Conservation (phyloP, 1,284 basidiomycete species). For the Mycena sp. region DNA sequence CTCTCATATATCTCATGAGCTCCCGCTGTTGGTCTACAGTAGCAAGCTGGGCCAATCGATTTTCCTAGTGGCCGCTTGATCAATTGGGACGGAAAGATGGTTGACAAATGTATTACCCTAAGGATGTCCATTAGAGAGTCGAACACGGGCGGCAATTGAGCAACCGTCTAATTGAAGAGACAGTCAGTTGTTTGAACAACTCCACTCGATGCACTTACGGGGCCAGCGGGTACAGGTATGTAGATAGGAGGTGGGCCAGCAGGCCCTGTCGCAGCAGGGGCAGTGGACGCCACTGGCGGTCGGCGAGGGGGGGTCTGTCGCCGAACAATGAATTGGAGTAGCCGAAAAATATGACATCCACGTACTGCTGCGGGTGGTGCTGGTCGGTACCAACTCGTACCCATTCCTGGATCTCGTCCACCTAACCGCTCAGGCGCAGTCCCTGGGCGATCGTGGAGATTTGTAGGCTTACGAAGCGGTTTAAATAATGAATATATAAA, state of each 20-base stretch:
- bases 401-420: background rate
- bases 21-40: constrained; percentile 81
- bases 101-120: constrained; percentile 54
- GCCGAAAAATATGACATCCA: too few species aligned
- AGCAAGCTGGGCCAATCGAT: constrained; percentile 73
- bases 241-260: constrained; percentile 10
- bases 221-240: constrained; percentile 34
- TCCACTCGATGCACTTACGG: constrained; percentile 38
- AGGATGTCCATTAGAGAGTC: constrained; percentile 67
- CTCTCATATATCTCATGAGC: constrained; percentile 76
- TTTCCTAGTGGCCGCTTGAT: constrained; percentile 60
- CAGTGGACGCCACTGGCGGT: too few species aligned
- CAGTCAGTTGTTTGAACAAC: constrained; percentile 10
- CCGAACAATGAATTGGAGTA: too few species aligned
- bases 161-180: constrained; percentile 53
- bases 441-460: constrained; percentile 26
- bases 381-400: constrained; percentile 23
- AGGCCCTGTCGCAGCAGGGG: too few species aligned
- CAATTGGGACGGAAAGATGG: background rate
- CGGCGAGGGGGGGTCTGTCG: too few species aligned
- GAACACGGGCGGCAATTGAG: constrained; percentile 65
- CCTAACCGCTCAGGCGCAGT: constrained; percentile 28
- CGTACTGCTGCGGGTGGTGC: background rate
- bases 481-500: background rate
- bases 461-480: background rate